Conservation (phyloP, 2,329 filamentous ascomycete genomes). For the Xylaria sp. region DNA sequence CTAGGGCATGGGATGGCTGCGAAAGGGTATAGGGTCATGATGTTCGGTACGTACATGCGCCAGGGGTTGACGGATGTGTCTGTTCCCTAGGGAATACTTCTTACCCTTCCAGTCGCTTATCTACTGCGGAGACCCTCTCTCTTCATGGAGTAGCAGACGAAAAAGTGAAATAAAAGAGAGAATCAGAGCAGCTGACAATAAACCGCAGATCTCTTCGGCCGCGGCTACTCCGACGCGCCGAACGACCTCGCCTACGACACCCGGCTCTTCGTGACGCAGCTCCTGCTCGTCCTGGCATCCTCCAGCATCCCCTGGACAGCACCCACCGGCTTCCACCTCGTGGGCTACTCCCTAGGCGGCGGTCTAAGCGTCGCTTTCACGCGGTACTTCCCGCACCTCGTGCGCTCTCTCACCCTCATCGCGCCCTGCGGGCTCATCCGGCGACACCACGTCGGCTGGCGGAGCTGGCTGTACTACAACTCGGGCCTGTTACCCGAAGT, state of each 20-base stretch:
- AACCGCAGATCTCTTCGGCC: constrained; percentile 73
- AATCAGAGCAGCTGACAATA: not conserved
- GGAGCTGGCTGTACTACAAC: constrained; percentile 72
- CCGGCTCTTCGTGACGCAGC: constrained; percentile 72
- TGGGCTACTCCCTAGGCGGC: constrained; percentile 85
- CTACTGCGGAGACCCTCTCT: not conserved
- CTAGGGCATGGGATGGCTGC: constrained; percentile 73
- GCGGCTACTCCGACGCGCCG: constrained; percentile 81
- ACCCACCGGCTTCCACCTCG: constrained; percentile 69
- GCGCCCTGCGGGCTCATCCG: constrained; percentile 77
- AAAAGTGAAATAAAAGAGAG: not conserved
- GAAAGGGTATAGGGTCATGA: constrained; percentile 78
- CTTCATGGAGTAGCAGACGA: not conserved
- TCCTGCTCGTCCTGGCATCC: constrained; percentile 73
- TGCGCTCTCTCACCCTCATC: constrained; percentile 73
- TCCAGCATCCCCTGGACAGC: constrained; percentile 67
- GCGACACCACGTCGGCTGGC: constrained; percentile 68
- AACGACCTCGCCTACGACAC: constrained; percentile 68
- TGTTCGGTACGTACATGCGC: constrained; percentile 72
- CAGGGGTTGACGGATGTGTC: not conserved
- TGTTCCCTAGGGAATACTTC: not conserved
- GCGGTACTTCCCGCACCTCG: constrained; percentile 71
- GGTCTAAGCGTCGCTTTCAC: constrained; percentile 78
- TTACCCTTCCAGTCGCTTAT: not conserved
- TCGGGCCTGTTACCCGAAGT: constrained; percentile 68